These are phyloP conservation scores for Populus deltoides DNA, from an alignment of 345 rosid genomes.

Conservation along the genomic window DNA sequence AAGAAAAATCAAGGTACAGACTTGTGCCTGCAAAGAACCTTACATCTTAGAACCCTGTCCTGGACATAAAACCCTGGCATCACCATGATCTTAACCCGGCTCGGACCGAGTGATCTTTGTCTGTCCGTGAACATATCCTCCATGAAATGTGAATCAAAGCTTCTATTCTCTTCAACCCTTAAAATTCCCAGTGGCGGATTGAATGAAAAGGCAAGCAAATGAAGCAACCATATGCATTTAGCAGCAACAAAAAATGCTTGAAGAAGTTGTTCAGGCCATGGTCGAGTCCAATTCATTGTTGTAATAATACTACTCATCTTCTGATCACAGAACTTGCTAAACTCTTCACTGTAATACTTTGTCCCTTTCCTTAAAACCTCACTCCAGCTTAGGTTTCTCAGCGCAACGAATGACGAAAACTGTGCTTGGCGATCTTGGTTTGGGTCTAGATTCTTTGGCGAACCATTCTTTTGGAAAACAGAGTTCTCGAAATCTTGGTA, in stretches of 20 bases:
- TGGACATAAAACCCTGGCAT: constrained; percentile 91
- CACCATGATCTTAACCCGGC: constrained; percentile 80
- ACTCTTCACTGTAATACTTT: constrained; percentile 86
- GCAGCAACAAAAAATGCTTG: constrained; percentile 88
- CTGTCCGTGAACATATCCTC: constrained; percentile 75
- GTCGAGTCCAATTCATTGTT: constrained; percentile 71
- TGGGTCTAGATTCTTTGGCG: constrained; percentile 69
- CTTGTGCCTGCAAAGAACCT: constrained; percentile 85
- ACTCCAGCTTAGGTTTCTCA: constrained; percentile 92
- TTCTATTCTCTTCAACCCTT: constrained; percentile 76
- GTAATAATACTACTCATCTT: constrained; percentile 87
- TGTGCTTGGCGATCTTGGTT: constrained; percentile 70
- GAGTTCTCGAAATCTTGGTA: constrained; percentile 90
- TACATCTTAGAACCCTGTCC: constrained; percentile 76
- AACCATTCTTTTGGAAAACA: constrained; percentile 74
- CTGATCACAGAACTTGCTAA: constrained; percentile 94
- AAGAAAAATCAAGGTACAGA: constrained; percentile 28
- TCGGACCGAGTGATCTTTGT: constrained; percentile 45
- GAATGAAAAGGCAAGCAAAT: constrained; percentile 91
- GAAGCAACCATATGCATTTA: constrained; percentile 92
- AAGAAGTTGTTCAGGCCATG: constrained; percentile 90
- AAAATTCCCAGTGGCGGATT: constrained; percentile 64
- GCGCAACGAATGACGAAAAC: constrained; percentile 66
- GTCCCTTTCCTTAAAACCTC: constrained; percentile 90
- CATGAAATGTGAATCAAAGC: constrained; percentile 72